Evolutionary conservation across 2,329 filamentous ascomycete species (phyloP), one percentile per base, ranked within the genome.

Genomic region (Botrytis deweyae): DNA sequence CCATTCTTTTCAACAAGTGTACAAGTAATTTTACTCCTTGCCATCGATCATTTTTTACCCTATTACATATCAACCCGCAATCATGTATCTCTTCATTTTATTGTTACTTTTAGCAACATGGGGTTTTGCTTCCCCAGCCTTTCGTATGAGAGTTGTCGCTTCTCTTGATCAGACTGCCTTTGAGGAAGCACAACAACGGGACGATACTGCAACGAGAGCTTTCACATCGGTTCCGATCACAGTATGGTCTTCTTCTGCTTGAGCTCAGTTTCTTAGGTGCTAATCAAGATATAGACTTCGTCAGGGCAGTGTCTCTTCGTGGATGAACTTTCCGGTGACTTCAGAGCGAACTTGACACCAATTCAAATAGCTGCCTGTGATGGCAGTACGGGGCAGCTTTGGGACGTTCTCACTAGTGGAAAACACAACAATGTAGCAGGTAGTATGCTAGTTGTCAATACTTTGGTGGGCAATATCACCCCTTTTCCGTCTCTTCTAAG

Each of bases 371-470:
- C 79, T 36, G 79, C 80, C 5, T 85, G 84, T 75, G 82, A 80
- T 25, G 81, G 82, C 6, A 82, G 81, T 20, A 78, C 81, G 10
- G 82, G 82, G 1, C 82, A 85, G 74, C 80, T 81, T 72, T 86
- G 84, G 81, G 84, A 86, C 72, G 74, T 86, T 70, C 84, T 86
- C 72, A 85, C 83, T 0, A 81, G 82, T 5, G 88, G 88, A 16
- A 83, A 83, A 73, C 88, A 90, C 77, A 87, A 87, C 75, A 81
- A 88, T 75, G 82, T 79, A 25, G 76, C 79, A 10, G 78, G 82
- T 55, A 82, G 83, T 58, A 84, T 85, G 75, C 81, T 89, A 61
- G 79, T 89, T 40, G 88, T 89, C 42, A 89, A 84, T 83, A 86
- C 85, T 1, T 79, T 88, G 77, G 82, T 83, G 80, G 77, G 80